Evolutionary conservation across 2,329 filamentous ascomycete genomes (phyloP), one percentile per base, ranked within the genome.

Genomic region (Fusarium circinatum): DNA sequence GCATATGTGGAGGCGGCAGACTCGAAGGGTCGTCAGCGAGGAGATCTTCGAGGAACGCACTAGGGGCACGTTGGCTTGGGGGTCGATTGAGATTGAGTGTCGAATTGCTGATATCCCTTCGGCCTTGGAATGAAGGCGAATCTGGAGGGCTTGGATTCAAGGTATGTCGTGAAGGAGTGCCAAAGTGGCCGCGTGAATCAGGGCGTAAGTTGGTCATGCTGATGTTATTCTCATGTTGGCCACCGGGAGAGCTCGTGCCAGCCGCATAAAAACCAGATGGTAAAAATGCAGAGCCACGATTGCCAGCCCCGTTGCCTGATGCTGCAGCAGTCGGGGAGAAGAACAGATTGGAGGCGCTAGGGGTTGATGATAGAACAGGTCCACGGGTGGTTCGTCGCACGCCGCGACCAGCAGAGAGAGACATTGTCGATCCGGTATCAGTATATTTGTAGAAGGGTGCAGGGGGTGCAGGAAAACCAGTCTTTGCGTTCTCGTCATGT

Each of bases 211-310:
- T 92, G 30, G 89, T 87, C 79, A 92, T 80, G 73, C 87, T 90
- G 73, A 92, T 90, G 20, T 88, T 87, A 69, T 87, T 86, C 49
- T 82, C 84, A 63, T 87, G 85, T 73, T 84, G 84, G 59, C 84
- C 83, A 18, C 85, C 62, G 80, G 81, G 82, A 48, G 88, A 85
- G 17, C 87, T 87, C 13, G 86, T 87, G 28, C 92, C 89, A 10
- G 94, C 89, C 38, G 94, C 92, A 80, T 98, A 98, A 84, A 97
- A 98, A 3, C 96, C 96, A 7, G 96, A 92, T 22, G 96, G 96
- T 26, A 98, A 87, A 80, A 96, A 97, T n/a, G 87, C 86, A 3
- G 94, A 97, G 67, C 89, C 90, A 60, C 95, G 92, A 75, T 89
- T 89, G 57, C 87, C 86, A 65, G 86, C 86, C 20, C 87, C 84